Percentiles rank a stretch among this genome's conserved stretches.
Evolutionary conservation across 2,329 filamentous ascomycete species (phyloP).

Genomic region (Claviceps sp.): DNA sequence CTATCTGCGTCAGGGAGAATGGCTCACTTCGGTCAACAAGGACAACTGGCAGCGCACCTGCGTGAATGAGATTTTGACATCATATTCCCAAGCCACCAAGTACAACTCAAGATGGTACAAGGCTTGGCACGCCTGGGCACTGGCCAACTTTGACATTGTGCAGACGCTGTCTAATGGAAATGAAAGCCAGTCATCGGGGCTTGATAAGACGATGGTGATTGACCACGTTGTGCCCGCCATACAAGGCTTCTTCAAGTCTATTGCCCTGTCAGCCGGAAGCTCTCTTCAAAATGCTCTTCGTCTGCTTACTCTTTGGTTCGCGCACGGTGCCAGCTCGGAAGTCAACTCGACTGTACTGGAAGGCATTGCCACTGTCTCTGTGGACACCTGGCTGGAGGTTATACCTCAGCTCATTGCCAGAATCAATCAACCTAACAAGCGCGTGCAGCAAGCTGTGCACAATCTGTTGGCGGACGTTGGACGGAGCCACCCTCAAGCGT

Average conservation of each 20-base stretch:
- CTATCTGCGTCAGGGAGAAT: conserved; percentile 91
- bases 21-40: conserved; percentile 75
- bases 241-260: conserved; percentile 93
- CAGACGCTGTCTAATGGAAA: conserved; percentile 60
- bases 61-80: conserved; percentile 77
- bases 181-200: conserved; percentile 33
- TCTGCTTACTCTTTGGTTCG: conserved; percentile 90
- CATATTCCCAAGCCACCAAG: conserved; percentile 81
- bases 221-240: conserved; percentile 92
- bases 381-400: conserved; percentile 97
- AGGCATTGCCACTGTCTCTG: conserved; percentile 80
- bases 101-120: conserved; percentile 97
- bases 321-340: conserved; percentile 75
- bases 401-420: conserved; percentile 94
- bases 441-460: conserved; percentile 83
- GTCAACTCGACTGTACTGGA: conserved; percentile 83
- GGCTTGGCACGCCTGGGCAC: conserved; percentile 96
- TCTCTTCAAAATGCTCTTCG: conserved; percentile 91
- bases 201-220: conserved; percentile 54
- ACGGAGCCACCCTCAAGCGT: conserved; percentile 82
- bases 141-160: conserved; percentile 97
- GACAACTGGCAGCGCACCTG: conserved; percentile 81
- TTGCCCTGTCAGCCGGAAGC: conserved; percentile 78
- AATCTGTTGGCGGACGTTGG: conserved; percentile 87
- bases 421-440: conserved; percentile 87